phyloP scores from a whole-genome alignment of 2,329 filamentous ascomycete genomes.

The Xylaria digitata region DNA sequence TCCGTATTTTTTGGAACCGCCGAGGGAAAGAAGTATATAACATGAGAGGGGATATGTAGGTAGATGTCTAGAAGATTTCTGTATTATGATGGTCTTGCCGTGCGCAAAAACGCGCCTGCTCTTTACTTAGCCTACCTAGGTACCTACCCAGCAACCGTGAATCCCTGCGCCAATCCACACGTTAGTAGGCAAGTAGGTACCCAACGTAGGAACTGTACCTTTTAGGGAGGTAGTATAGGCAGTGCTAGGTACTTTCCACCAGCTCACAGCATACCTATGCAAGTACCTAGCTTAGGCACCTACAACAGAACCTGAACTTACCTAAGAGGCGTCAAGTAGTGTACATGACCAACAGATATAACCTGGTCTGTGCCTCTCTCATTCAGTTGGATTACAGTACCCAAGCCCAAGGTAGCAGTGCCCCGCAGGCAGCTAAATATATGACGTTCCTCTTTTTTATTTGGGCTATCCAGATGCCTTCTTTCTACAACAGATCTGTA shows the following conservation, averaged over 20 bases:
- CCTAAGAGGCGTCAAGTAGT: too few relatives aligned
- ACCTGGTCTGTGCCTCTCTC: conserved; percentile 28
- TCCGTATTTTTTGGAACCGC: background rate
- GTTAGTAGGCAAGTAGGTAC: background rate
- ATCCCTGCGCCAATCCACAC: conserved; percentile 26
- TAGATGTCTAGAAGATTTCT: conserved; percentile 2
- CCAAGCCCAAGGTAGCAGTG: background rate
- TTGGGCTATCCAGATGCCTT: background rate
- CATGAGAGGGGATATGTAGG: background rate
- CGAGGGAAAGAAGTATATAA: background rate
- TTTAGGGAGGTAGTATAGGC: too few relatives aligned
- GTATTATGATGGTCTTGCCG: background rate
- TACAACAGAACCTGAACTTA: too few relatives aligned
- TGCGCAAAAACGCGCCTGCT: conserved; percentile 24
- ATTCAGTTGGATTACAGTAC: background rate
- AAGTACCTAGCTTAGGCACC: too few relatives aligned
- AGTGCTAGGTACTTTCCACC: too few relatives aligned
- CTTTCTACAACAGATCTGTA: background rate
- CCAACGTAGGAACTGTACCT: too few relatives aligned
- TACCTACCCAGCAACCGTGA: conserved; percentile 12
- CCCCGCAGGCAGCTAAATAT: conserved; percentile 23
- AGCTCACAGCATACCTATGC: too few relatives aligned
- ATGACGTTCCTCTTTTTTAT: conserved; percentile 30
- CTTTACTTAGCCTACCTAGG: background rate
- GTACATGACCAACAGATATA: background rate